Base-by-base conservation (phyloP, 345 rosid species). In the Litchi chinensis region DNA sequence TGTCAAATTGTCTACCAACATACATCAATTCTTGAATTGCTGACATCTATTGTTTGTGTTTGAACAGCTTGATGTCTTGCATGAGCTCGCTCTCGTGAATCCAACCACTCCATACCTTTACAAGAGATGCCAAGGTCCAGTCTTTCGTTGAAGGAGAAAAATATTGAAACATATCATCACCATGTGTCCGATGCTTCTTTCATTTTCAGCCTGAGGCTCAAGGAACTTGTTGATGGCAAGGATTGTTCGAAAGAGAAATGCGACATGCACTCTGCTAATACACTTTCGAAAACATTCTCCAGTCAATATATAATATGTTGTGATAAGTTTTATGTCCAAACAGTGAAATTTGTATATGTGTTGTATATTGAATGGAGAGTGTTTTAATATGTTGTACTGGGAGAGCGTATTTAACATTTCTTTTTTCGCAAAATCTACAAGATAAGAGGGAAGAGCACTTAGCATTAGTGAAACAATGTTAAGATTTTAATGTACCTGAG, bases 21-120 rank as follows among this genome's bases (percentile, higher is more conserved):
- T 39, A n/a, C 18, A 28, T 32, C 77, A 44, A 18, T 16, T 56
- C 32, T 32, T 18, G 19, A 5, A 62, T 48, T 28, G 0, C 28
- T 76, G 50, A 52, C 65, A n/a, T 54, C n/a, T 76, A 67, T 37
- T 21, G 41, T 6, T 52, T 40, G 10, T 67, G 41, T 76, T 40
- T 67, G 64, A 64, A 75, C 80, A 76, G 85, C 80, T 72, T 65
- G 78, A 79, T n/a, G 28, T 66, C 75, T 43, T 32, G 71, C 68
- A 37, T 63, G 70, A 71, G 76, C 54, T 11, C 43, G 43, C 19
- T 2, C 7, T 11, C 12, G 15, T 11, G 28, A 39, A 75, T 67
- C 76, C 32, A 69, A 62, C 39, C 21, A 18, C 46, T 66, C 65
- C 26, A 43, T 5, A 44, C 40, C 26, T 41, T 54, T 43, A 6